phyloP scores from a whole-genome alignment of 306 rosid species.

The Dalbergia cultrata region DNA sequence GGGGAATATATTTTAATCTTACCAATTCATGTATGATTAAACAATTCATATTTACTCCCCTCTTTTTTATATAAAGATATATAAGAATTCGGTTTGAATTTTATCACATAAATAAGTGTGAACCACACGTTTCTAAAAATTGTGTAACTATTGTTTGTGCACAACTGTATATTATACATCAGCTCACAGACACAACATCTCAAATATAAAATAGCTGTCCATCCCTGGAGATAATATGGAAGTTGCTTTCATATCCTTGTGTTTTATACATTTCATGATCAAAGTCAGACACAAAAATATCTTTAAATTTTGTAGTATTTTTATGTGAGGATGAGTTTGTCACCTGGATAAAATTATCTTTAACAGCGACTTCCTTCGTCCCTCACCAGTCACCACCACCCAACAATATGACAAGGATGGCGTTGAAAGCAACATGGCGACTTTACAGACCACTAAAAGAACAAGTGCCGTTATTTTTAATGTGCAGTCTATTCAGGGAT shows the following conservation, averaged over 20 bases:
- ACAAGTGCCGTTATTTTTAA: neutral
- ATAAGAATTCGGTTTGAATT: no score
- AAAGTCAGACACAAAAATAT: constrained; percentile 26
- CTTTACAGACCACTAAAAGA: neutral
- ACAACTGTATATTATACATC: no score
- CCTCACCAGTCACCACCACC: neutral
- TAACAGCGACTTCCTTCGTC: neutral
- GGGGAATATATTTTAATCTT: no score
- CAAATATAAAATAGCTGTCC: neutral
- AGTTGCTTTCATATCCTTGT: neutral
- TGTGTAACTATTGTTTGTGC: no score
- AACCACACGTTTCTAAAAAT: no score
- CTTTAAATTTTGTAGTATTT: constrained; percentile 9
- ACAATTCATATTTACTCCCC: no score
- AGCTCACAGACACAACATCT: no score
- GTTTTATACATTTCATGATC: neutral
- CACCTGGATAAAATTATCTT: constrained; percentile 20
- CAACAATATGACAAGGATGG: neutral
- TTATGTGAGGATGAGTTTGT: neutral
- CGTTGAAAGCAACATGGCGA: neutral
- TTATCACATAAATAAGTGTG: no score
- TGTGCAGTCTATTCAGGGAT: neutral
- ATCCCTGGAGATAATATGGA: neutral
- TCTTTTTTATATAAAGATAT: no score
- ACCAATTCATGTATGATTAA: no score